Percentiles rank a stretch among this genome's conserved stretches.
Conservation (phyloP, 2,329 filamentous ascomycete species). For the Aureobasidium sp. region DNA sequence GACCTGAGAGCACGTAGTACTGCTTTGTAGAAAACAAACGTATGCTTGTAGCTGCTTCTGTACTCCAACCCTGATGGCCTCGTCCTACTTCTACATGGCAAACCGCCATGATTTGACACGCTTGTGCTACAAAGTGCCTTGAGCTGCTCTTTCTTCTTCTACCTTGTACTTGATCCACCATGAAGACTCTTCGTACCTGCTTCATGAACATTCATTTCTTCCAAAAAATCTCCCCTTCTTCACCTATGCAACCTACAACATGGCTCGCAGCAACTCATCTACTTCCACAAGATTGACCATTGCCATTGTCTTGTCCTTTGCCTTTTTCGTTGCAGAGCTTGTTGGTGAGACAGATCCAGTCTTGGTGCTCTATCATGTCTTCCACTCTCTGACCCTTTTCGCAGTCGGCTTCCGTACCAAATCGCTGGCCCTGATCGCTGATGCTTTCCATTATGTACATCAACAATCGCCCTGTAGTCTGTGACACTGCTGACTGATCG, state of each 20-base stretch:
- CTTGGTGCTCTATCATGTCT: background rate
- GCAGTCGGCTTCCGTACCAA: slow-evolving; percentile 59
- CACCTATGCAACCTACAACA: background rate
- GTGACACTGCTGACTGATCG: background rate
- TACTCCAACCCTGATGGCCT: slow-evolving; percentile 1
- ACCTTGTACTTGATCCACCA: background rate
- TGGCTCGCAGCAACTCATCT: slow-evolving; percentile 3
- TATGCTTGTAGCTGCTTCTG: background rate
- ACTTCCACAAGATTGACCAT: background rate
- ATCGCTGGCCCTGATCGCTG: slow-evolving; percentile 63
- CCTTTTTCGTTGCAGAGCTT: slow-evolving; percentile 9
- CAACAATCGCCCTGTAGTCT: background rate
- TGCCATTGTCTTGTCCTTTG: background rate
- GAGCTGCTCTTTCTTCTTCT: slow-evolving; percentile 1
- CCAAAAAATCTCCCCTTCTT: background rate
- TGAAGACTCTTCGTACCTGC: background rate
- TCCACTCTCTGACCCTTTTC: background rate
- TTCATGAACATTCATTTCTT: background rate
- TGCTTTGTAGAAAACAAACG: background rate
- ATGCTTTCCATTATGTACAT: slow-evolving; percentile 68
- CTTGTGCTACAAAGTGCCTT: background rate
- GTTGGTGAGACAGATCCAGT: background rate
- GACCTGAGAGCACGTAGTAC: background rate
- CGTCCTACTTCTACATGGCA: slow-evolving; percentile 4
- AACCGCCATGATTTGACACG: background rate